A percentile compares a stretch with the other conserved stretches of the same genome.
phyloP scores from a whole-genome alignment of 2,329 filamentous ascomycete species.

The Didymella segeticola region DNA sequence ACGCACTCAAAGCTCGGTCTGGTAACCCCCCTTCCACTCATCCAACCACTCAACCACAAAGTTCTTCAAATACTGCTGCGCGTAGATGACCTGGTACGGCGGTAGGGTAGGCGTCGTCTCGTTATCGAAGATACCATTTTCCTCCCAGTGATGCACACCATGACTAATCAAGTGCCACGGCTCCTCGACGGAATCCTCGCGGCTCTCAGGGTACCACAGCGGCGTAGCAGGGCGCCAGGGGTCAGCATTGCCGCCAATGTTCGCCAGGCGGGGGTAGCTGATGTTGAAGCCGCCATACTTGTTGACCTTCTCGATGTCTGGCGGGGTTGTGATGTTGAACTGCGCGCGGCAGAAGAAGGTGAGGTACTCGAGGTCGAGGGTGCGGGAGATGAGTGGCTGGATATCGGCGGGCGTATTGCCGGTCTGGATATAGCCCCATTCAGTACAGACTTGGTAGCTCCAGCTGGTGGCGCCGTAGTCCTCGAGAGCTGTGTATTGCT shows the following conservation, averaged over 20 bases:
- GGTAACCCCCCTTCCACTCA: constrained; percentile 22
- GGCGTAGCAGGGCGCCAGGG: constrained; percentile 80
- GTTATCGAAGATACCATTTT: constrained; percentile 70
- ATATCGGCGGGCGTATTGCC: constrained; percentile 71
- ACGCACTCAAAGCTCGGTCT: constrained; percentile 10
- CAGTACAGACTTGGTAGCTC: constrained; percentile 61
- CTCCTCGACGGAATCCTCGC: constrained; percentile 67
- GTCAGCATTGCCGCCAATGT: constrained; percentile 78
- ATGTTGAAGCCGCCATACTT: constrained; percentile 77
- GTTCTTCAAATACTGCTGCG: constrained; percentile 64
- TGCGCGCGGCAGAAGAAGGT: constrained; percentile 68
- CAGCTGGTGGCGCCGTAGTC: constrained; percentile 51
- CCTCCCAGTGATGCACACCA: constrained; percentile 85
- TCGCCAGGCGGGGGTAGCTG: constrained; percentile 75
- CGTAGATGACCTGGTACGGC: constrained; percentile 63
- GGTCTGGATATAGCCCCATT: constrained; percentile 80
- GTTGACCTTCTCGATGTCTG: constrained; percentile 73
- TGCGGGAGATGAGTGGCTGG: constrained; percentile 74
- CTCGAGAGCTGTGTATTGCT: constrained; percentile 24
- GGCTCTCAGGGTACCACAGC: constrained; percentile 67
- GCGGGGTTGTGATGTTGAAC: constrained; percentile 72
- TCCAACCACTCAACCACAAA: constrained; percentile 73
- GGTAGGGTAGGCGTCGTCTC: constrained; percentile 66
- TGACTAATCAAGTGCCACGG: constrained; percentile 75
- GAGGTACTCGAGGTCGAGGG: constrained; percentile 68